These are phyloP conservation scores for Psilocybe cubensis DNA, from an alignment of 768 basidiomycete species.

Conservation along the genomic window DNA sequence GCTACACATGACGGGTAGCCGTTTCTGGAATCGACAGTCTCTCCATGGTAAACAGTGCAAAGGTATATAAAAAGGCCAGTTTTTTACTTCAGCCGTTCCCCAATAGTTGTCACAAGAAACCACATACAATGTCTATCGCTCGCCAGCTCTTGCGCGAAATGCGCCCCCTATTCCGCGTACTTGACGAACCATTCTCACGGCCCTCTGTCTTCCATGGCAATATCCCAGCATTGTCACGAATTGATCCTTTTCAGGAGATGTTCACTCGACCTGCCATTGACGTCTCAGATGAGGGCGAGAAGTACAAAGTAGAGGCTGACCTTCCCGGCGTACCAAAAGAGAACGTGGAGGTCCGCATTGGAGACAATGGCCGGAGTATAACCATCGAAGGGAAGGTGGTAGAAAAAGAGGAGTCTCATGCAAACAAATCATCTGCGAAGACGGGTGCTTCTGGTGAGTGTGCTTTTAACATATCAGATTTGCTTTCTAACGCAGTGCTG, in stretches of 20 bases:
- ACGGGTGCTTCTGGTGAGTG: constrained; percentile 23
- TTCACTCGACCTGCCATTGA: constrained; percentile 63
- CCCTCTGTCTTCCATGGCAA: constrained; percentile 19
- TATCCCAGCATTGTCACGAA: constrained; percentile 28
- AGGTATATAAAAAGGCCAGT: no score
- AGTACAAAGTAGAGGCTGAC: constrained; percentile 76
- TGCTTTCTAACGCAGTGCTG: background rate
- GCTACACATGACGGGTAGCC: background rate
- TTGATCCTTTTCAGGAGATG: constrained; percentile 22
- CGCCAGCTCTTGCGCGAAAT: constrained; percentile 71
- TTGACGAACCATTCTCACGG: constrained; percentile 66
- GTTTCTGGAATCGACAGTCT: background rate
- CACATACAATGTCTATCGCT: constrained; percentile 69
- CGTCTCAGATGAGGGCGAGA: constrained; percentile 63
- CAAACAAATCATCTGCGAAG: constrained; percentile 17
- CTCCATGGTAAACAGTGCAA: background rate
- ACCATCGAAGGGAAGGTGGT: constrained; percentile 71
- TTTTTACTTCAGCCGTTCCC: background rate
- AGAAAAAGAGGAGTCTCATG: constrained; percentile 19
- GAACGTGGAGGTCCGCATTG: constrained; percentile 70
- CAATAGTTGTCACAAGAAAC: no score
- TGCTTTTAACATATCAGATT: constrained; percentile 5
- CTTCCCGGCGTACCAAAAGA: constrained; percentile 81
- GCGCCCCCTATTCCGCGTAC: constrained; percentile 74
- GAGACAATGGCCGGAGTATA: constrained; percentile 69